Evolutionary conservation across 2,329 filamentous ascomycete species (phyloP), one percentile per base, ranked within the genome.

Genomic region (Ophiostoma piceae): DNA sequence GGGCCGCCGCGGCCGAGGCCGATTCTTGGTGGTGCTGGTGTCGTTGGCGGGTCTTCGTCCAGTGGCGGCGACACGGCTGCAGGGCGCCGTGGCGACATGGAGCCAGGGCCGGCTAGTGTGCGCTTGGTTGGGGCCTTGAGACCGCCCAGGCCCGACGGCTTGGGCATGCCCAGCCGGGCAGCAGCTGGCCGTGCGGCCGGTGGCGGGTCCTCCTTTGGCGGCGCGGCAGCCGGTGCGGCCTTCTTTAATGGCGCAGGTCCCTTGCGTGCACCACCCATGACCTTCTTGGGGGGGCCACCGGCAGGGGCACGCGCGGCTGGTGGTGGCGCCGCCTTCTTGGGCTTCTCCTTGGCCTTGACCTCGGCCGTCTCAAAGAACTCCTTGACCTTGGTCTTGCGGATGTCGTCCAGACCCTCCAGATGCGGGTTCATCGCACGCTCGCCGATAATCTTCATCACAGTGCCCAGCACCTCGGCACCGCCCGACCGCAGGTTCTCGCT

Each of bases 391-490:
- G 85, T 91, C 81, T 97, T 98, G 72, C 94, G 88, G 74, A 98
- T 98, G 32, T 99, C 95, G 77, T 99, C 95, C 2, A 99, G 83
- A 2, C 92, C 92, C 73, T 97, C 94, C 19, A 99, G 82, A 77
- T 96, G 91, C 9, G 92, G 90, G 62, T 91, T 92, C 95, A 99
- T 99, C 68, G 92, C 92, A 70, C 95, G 88, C 79, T 99, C 96
- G 60, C 95, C 94, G 82, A 98, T 92, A 69, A 99, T 98, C 82
- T 98, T 99, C 95, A 97, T 98, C 67, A 99, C 80, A 0, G 94
- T 97, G 73, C 96, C 95, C 2, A 99, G 83, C 43, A 95, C 89
- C 79, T 99, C 95, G 16, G 94, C 94, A 78, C 94, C 95, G 39
- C 92, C 93, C 67, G 94, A 90, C 79, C 95, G 88, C 71, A 96